Evolutionary conservation across 345 rosid species (phyloP), one percentile per base, ranked within the genome.

Genomic region (Gossypium turneri): DNA sequence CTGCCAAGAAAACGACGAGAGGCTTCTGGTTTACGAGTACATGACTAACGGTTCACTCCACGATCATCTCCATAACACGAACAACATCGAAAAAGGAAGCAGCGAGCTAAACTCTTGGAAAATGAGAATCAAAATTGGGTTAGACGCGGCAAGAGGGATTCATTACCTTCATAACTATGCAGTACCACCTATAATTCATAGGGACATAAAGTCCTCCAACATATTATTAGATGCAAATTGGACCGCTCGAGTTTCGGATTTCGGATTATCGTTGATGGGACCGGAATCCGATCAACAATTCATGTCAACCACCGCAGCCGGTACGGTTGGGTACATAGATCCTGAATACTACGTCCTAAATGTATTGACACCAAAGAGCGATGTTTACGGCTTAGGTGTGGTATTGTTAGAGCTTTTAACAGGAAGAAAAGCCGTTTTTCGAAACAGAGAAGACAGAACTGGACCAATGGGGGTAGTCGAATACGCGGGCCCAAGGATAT

Each of bases 151-250:
- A 4, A 60, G 64, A 60, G 64, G 64, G 64, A 60, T 60, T 59
- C 90, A 90, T 52, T 90, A 90, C 60, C 89, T 90, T 7, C 91
- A 90, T 50, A 81, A 83, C 67, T 90, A 86, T 47, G 91, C 90
- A 10, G 87, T 90, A 19, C 94, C 90, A 2, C 87, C 87, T 3
- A 84, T 90, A 57, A 88, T 90, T 77, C 94, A 90, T 62, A 79
- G 94, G 73, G 94, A 90, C 81, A 88, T 90, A 75, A 90, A 90
- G 84, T 88, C 94, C 4, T 88, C 94, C 7, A 90, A 88, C 27
- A 90, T 90, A 57, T 82, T 90, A 8, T 62, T 90, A 1, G 92
- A 88, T 47, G 51, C 79, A 19, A 82, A 85, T 70, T 86, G 87
- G 89, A 82, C 83, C 0, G 92, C 92, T n/a, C 85, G 70, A 73